phyloP scores from a whole-genome alignment of 345 rosid genomes.

The Brassica juncea region DNA sequence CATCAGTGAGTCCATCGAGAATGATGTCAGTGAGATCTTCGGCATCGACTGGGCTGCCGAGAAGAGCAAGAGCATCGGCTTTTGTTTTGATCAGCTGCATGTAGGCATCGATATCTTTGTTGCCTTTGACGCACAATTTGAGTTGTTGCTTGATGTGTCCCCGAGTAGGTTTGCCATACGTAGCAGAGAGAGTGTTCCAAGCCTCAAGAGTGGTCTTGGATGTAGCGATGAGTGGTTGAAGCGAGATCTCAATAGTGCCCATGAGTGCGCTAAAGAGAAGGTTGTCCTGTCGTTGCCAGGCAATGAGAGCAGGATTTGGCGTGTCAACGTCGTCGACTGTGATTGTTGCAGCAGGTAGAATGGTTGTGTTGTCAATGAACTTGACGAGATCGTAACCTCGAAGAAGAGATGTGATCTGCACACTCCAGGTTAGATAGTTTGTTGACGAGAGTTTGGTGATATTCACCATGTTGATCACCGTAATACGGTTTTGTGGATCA shows the following conservation, averaged over 20 bases:
- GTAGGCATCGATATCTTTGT: too few species aligned
- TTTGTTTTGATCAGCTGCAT: too few species aligned
- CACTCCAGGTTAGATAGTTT: not conserved
- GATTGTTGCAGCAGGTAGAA: not conserved
- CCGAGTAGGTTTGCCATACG: not conserved
- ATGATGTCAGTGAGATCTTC: too few species aligned
- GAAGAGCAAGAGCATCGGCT: too few species aligned
- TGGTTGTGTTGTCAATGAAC: not conserved
- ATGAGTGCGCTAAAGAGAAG: not conserved
- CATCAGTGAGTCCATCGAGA: too few species aligned
- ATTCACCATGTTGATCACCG: not conserved
- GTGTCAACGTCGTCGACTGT: too few species aligned
- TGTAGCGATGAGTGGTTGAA: not conserved
- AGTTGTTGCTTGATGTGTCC: not conserved
- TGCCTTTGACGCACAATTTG: too few species aligned
- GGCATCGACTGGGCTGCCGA: too few species aligned
- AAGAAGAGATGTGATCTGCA: not conserved
- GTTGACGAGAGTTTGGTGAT: not conserved
- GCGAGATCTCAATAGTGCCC: not conserved
- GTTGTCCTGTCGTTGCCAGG: not conserved
- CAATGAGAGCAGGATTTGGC: not conserved
- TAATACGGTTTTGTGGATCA: not conserved
- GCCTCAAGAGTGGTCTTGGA: not conserved
- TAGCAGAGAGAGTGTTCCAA: not conserved
- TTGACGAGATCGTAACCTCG: not conserved